Conservation (phyloP, 2,329 filamentous ascomycete genomes). For the Cucurbitaria berberidis region DNA sequence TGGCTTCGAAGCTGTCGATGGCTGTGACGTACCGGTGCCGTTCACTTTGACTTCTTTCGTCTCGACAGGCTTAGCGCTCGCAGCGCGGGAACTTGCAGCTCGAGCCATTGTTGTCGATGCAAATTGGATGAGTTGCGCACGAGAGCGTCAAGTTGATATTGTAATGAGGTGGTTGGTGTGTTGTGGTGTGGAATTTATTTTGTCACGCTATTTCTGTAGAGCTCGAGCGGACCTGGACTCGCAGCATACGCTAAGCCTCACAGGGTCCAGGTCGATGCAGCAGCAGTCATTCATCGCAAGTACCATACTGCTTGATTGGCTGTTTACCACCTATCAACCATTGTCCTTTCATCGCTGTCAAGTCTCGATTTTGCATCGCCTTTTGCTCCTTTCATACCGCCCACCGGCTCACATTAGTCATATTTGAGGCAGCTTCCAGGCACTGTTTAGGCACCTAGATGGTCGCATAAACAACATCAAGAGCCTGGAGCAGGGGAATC, state of each 20-base stretch:
- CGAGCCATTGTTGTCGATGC: constrained; percentile 37
- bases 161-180: constrained; percentile 33
- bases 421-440: constrained; percentile 4
- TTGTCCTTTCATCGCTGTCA: constrained; percentile 2
- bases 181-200: constrained; percentile 24
- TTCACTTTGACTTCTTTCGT: constrained; percentile 37
- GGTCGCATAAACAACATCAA: constrained; percentile 15
- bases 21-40: constrained; percentile 39
- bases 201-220: constrained; percentile 7
- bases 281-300: constrained; percentile 14
- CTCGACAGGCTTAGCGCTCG: constrained; percentile 34
- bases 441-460: constrained; percentile 22
- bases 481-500: background rate
- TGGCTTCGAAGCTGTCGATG: constrained; percentile 12
- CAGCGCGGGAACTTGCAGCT: constrained; percentile 34
- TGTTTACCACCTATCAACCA: constrained; percentile 5
- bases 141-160: constrained; percentile 15
- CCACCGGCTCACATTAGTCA: constrained; percentile 4
- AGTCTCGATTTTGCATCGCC: constrained; percentile 1
- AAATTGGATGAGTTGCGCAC: constrained; percentile 21
- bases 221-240: constrained; percentile 7
- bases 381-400: background rate
- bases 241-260: constrained; percentile 5
- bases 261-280: background rate
- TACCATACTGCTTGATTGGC: constrained; percentile 25